Conservation (phyloP, 176 grass and related monocot genomes). For the Areca catechu region DNA sequence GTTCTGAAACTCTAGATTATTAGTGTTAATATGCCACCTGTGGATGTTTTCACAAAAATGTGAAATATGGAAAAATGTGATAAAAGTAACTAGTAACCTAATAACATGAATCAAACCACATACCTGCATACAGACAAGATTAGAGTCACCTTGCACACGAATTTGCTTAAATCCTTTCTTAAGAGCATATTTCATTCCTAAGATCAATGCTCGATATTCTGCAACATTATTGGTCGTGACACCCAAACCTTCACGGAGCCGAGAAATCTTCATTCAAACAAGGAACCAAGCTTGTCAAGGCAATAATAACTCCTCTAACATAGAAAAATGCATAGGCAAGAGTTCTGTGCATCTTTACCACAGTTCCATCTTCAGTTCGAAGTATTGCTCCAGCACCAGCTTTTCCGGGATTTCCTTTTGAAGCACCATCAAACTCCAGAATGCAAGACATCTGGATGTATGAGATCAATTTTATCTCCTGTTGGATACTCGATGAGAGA, state of each 20-base stretch:
- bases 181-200: slow-evolving; percentile 57
- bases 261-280: slow-evolving; percentile 44
- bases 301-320: slow-evolving; percentile 19
- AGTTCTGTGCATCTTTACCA: slow-evolving; percentile 30
- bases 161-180: slow-evolving; percentile 61
- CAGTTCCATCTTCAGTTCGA: slow-evolving; percentile 54
- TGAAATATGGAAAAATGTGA: no score
- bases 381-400: slow-evolving; percentile 75
- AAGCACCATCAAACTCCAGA: slow-evolving; percentile 74
- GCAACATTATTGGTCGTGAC: slow-evolving; percentile 75
- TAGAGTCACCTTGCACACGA: slow-evolving; percentile 56
- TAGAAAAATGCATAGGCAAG: slow-evolving; percentile 2
- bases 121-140: slow-evolving; percentile 68
- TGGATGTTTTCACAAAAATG: no score
- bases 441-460: slow-evolving; percentile 44
- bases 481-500: background rate
- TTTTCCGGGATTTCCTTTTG: slow-evolving; percentile 94
- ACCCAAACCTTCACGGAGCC: slow-evolving; percentile 69
- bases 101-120: background rate
- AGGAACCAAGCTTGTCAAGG: slow-evolving; percentile 8
- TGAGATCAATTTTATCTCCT: background rate
- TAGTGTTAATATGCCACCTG: no score
- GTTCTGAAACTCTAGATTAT: no score
- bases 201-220: slow-evolving; percentile 57
- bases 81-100: no score